phyloP scores from a whole-genome alignment of 192 early-diverging fungal genomes.

The Tieghemiomyces parasiticus region DNA sequence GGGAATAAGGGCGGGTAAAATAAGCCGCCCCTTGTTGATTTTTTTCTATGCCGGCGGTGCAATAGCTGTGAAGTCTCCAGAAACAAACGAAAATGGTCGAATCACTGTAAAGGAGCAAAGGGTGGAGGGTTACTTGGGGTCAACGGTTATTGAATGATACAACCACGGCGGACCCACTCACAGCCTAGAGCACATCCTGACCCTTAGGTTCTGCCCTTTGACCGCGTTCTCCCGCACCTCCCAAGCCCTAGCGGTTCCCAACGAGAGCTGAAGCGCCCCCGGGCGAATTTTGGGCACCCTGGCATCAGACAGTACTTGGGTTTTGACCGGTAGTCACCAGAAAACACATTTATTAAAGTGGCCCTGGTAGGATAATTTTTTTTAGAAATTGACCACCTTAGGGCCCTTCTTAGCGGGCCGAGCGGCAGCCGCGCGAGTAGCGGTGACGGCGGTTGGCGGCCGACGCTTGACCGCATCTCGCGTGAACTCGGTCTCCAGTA shows the following conservation, averaged over 20 bases:
- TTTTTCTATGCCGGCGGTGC: no score
- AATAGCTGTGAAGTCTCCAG: no score
- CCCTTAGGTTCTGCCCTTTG: neutral
- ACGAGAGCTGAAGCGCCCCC: neutral
- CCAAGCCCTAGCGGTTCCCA: no score
- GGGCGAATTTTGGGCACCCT: neutral
- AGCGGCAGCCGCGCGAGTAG: neutral
- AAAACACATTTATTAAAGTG: neutral
- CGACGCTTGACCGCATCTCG: neutral
- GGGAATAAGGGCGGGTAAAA: no score
- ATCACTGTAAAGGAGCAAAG: no score
- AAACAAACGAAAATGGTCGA: no score
- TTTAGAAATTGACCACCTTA: constrained; percentile 4
- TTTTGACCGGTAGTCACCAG: neutral
- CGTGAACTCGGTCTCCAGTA: constrained; percentile 12
- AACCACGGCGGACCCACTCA: no score
- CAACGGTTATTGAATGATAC: no score
- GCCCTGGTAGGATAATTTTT: neutral
- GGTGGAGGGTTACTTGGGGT: no score
- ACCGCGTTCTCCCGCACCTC: no score
- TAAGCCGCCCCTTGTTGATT: no score
- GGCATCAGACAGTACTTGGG: neutral
- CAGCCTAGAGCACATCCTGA: neutral
- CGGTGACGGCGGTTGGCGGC: neutral
- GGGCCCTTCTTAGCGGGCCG: neutral